Conservation (phyloP, 2,329 filamentous ascomycete species). For the Diaporthe sp. region DNA sequence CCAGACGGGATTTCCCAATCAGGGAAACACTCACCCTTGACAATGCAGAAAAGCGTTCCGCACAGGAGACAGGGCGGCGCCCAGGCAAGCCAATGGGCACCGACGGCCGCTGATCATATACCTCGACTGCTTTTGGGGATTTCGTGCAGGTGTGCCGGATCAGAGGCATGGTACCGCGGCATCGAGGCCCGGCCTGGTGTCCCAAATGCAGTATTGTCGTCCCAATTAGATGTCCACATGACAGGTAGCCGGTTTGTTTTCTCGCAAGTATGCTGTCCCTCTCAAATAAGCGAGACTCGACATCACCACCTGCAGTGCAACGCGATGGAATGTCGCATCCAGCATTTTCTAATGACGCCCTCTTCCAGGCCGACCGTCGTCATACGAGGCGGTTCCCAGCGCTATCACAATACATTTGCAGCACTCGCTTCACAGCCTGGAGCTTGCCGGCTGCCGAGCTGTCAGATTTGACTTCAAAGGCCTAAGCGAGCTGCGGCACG, state of each 20-base stretch:
- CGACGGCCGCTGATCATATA: conserved; percentile 22
- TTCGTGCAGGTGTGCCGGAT: conserved; percentile 15
- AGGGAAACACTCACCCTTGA: background rate
- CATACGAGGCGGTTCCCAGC: conserved; percentile 20
- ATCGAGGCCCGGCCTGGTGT: conserved; percentile 36
- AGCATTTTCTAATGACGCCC: conserved; percentile 7
- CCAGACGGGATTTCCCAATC: conserved; percentile 16
- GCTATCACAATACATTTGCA: conserved; percentile 31
- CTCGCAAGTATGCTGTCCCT: background rate
- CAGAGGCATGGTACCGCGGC: conserved; percentile 23
- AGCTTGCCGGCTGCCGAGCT: conserved; percentile 37
- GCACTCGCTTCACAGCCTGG: conserved; percentile 18
- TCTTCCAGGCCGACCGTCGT: background rate
- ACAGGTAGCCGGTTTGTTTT: background rate
- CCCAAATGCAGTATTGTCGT: conserved; percentile 24
- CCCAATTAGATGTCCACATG: conserved; percentile 38
- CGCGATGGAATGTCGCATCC: conserved; percentile 23
- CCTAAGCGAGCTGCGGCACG: conserved; percentile 25
- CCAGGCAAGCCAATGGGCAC: conserved; percentile 12
- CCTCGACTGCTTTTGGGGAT: conserved; percentile 8
- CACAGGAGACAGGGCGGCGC: conserved; percentile 4
- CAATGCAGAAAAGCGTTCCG: conserved; percentile 9
- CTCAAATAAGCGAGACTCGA: conserved; percentile 6
- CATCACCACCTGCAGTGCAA: background rate
- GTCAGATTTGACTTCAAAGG: conserved; percentile 28